phyloP scores from a whole-genome alignment of 176 grass and related monocot species.

The Tuctoria greenei region DNA sequence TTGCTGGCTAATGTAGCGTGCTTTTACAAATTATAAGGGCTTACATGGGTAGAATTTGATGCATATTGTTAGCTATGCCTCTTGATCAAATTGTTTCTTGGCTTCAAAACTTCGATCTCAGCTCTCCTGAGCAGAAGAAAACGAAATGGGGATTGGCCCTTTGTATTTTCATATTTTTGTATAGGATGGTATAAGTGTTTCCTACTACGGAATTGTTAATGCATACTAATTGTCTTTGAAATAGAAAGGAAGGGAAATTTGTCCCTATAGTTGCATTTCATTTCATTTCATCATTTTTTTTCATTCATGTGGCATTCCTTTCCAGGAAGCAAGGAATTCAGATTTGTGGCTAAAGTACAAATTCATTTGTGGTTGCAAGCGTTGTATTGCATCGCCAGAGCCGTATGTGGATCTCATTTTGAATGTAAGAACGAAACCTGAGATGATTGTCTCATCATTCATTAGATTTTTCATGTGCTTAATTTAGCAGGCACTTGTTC shows the following conservation, averaged over 20 bases:
- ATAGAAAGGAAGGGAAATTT: background rate
- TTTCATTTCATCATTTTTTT: conserved; percentile 13
- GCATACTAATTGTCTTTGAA: background rate
- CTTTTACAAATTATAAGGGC: background rate
- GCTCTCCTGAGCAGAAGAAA: background rate
- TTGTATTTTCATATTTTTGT: conserved; percentile 25
- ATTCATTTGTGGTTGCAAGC: conserved; percentile 74
- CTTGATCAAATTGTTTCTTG: background rate
- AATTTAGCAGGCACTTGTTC: conserved; percentile 5
- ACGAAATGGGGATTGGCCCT: background rate
- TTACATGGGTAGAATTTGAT: background rate
- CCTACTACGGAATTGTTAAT: background rate
- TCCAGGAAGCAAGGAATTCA: conserved; percentile 58
- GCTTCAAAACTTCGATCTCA: background rate
- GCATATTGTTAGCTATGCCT: background rate
- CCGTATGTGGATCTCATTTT: conserved; percentile 67
- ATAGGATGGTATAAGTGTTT: conserved; percentile 8
- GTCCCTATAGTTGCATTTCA: background rate
- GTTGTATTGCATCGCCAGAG: conserved; percentile 59
- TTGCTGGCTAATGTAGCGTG: background rate
- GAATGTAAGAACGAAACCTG: conserved; percentile 61
- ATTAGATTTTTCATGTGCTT: background rate
- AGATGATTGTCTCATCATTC: conserved; percentile 23
- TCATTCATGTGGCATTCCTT: conserved; percentile 10
- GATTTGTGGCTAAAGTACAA: conserved; percentile 83